phyloP scores from a whole-genome alignment of 1,284 basidiomycete species.

The Anthracocystis walkeri region DNA sequence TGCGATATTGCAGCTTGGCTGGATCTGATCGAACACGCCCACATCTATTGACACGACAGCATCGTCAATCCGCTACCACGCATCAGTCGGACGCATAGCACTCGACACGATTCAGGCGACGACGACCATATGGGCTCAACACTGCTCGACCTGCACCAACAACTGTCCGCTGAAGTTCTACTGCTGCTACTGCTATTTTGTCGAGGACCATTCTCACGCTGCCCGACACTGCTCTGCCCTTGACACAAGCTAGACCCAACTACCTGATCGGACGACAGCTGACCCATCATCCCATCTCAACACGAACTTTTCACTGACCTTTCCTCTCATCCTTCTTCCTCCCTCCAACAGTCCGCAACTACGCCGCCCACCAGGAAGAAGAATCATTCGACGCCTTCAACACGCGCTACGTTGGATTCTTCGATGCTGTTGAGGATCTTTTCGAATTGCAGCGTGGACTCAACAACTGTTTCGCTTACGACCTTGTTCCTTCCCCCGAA shows the following conservation, averaged over 20 bases:
- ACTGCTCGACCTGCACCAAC: background rate
- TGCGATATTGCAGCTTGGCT: background rate
- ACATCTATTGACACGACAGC: background rate
- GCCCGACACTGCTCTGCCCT: background rate
- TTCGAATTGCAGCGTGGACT: constrained; percentile 88
- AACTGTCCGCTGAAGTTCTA: background rate
- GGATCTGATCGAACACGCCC: background rate
- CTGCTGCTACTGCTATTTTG: constrained; percentile 5
- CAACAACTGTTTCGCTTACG: constrained; percentile 99
- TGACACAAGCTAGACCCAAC: background rate
- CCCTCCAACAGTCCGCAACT: constrained; percentile 49
- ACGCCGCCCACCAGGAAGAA: constrained; percentile 73
- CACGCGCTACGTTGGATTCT: constrained; percentile 91
- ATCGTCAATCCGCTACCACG: background rate
- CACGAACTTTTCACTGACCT: constrained; percentile 1
- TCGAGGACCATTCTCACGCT: background rate
- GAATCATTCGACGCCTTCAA: constrained; percentile 96
- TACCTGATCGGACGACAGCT: constrained; percentile 11
- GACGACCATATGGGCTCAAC: background rate
- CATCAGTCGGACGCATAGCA: background rate
- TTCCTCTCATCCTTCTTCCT: no score
- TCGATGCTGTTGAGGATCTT: constrained; percentile 89
- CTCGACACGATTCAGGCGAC: background rate
- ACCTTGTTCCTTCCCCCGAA: constrained; percentile 89
- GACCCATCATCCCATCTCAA: no score